A percentile compares a stretch with the other conserved stretches of the same genome.
phyloP scores from a whole-genome alignment of 257 asterid genomes.

The Sherardia arvensis region DNA sequence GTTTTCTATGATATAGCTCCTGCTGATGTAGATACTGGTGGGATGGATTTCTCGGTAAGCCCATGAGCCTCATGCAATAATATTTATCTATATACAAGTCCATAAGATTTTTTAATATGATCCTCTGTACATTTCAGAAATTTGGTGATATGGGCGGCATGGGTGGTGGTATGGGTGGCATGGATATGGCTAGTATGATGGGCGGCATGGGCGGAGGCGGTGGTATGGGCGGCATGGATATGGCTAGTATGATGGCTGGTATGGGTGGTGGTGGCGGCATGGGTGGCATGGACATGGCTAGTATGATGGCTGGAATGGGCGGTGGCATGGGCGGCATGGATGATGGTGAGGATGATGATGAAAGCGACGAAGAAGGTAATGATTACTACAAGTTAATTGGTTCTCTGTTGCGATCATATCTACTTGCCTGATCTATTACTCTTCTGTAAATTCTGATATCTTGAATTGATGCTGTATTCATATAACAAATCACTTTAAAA shows the following conservation, averaged over 20 bases:
- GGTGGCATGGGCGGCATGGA: slow-evolving; percentile 20
- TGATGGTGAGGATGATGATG: slow-evolving; percentile 49
- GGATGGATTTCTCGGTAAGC: slow-evolving; percentile 92
- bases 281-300: slow-evolving; percentile 23
- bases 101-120: slow-evolving; percentile 13
- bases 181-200: slow-evolving; percentile 27
- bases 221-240: slow-evolving; percentile 19
- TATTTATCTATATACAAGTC: not conserved
- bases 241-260: slow-evolving; percentile 25
- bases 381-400: not conserved
- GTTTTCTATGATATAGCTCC: slow-evolving; percentile 40
- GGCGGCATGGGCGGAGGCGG: slow-evolving; percentile 21
- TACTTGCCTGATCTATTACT: not conserved
- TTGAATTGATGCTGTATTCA: not conserved
- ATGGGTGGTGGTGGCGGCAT: slow-evolving; percentile 30
- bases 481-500: too few species aligned
- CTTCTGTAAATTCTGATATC: not conserved
- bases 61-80: not conserved
- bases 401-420: not conserved
- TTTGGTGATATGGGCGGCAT: slow-evolving; percentile 55
- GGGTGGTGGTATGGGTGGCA: slow-evolving; percentile 29
- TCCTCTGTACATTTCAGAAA: slow-evolving; percentile 42
- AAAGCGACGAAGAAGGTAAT: slow-evolving; percentile 90
- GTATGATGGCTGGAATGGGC: slow-evolving; percentile 20
- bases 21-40: slow-evolving; percentile 62